phyloP scores from a whole-genome alignment of 768 basidiomycete species.

The Tubosaeta sp. region DNA sequence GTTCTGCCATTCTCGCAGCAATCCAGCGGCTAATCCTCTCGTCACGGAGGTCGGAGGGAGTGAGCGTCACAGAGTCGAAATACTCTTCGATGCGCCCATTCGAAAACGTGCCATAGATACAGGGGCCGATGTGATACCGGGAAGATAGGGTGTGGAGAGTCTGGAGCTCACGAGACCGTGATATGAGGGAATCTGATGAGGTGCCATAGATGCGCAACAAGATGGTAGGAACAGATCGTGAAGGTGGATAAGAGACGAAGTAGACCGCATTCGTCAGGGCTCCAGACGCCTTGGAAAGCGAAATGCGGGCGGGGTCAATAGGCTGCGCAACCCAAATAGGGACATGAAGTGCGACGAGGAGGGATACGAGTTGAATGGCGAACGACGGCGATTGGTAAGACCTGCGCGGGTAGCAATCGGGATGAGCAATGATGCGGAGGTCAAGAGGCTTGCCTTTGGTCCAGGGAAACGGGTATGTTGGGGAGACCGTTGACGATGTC shows the following conservation, averaged over 20 bases:
- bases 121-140: slow-evolving; percentile 82
- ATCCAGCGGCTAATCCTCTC: slow-evolving; percentile 78
- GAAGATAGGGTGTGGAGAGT: slow-evolving; percentile 88
- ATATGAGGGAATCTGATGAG: slow-evolving; percentile 82
- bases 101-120: slow-evolving; percentile 89
- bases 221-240: slow-evolving; percentile 53
- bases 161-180: slow-evolving; percentile 80
- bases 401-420: slow-evolving; percentile 35
- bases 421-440: slow-evolving; percentile 15
- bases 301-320: slow-evolving; percentile 47
- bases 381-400: slow-evolving; percentile 61
- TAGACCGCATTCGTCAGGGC: slow-evolving; percentile 95
- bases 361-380: slow-evolving; percentile 48
- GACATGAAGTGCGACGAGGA: slow-evolving; percentile 51
- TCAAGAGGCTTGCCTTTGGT: slow-evolving; percentile 62
- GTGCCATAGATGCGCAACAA: slow-evolving; percentile 91
- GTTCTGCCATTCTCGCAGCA: slow-evolving; percentile 91
- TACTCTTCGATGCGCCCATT: slow-evolving; percentile 97
- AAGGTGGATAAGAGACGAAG: slow-evolving; percentile 77
- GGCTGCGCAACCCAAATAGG: slow-evolving; percentile 51
- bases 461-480: slow-evolving; percentile 51
- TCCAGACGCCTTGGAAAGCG: slow-evolving; percentile 80
- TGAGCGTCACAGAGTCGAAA: slow-evolving; percentile 83
- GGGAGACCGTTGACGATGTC: slow-evolving; percentile 56
- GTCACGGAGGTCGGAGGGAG: slow-evolving; percentile 73